Base-by-base conservation (phyloP, 1,284 basidiomycete species). In the Coniferiporia weirii region DNA sequence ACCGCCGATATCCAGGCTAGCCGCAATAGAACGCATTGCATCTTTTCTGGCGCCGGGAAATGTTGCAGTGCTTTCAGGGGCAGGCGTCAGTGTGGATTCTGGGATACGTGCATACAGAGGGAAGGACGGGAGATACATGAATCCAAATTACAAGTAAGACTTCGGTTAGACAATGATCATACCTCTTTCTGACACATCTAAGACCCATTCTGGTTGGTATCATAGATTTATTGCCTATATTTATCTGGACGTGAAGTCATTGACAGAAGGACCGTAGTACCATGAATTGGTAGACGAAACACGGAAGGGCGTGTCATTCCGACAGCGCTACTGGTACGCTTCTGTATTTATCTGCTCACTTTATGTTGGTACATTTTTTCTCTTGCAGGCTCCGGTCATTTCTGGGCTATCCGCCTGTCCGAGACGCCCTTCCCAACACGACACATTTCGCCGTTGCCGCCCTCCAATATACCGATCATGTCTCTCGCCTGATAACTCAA, bases 21-120 rank as follows among this genome's bases (percentile, higher is more conserved):
- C 79, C 52, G 91, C 90, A 2, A 75, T 85, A 32, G 76, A 86
- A 19, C 81, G 85, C 57, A 79, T 95, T 40, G 74, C 82, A 3
- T 68, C 75, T 1, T 95, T 95, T 66, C 72, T 96, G 10, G 71
- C 76, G 0, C 73, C 77, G 1, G 91, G 90, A 44, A 85, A 84
- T 71, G 84, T 85, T 34, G 74, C 87, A 0, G 74, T 95, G 4
- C 70, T 98, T 54, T 95, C 93, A 0, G 94, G 94, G 0, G 94
- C 94, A 0, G 94, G 95, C 3, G 89, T 96, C 60, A 93, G 89
- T 68, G 94, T 96, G 19, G 94, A 97, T 70, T 91, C 87, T 17
- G 94, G 94, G 32, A 95, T 97, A 61, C 78, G 92, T 64, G 93
- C 93, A 13, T 95, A 95, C 72, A 77, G 92, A 63, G 92, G 91